Conservation (phyloP, 768 basidiomycete genomes). For the Lactarius tabidus region DNA sequence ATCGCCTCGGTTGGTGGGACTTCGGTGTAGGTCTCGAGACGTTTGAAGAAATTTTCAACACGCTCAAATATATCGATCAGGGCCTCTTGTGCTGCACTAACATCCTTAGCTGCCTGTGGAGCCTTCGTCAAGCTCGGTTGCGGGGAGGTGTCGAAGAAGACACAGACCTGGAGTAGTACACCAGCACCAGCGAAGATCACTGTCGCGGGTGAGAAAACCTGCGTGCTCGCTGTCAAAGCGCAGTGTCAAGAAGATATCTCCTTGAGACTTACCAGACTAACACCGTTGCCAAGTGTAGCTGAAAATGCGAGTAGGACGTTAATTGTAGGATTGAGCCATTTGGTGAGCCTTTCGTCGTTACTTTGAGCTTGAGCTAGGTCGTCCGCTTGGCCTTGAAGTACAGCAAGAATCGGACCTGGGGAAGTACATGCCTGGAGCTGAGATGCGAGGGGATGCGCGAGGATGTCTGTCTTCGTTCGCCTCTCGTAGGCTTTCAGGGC, state of each 20-base stretch:
- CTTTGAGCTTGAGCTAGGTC: background rate
- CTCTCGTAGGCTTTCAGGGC: constrained; percentile 1
- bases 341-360: background rate
- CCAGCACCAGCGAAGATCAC: background rate
- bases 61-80: background rate
- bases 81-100: background rate
- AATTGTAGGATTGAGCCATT: background rate
- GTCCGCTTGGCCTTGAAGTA: background rate
- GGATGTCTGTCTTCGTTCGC: background rate
- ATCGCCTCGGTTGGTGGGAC: background rate
- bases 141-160: background rate
- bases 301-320: constrained; percentile 2
- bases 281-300: background rate
- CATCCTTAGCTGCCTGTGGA: background rate
- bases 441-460: background rate
- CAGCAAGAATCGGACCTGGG: background rate
- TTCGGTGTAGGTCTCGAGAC: background rate
- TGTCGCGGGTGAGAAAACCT: background rate
- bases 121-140: too few relatives aligned
- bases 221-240: background rate
- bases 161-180: background rate
- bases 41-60: background rate
- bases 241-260: background rate
- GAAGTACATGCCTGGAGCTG: background rate
- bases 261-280: background rate